phyloP scores from a whole-genome alignment of 2,329 filamentous ascomycete species.

The Cercospora sojina region DNA sequence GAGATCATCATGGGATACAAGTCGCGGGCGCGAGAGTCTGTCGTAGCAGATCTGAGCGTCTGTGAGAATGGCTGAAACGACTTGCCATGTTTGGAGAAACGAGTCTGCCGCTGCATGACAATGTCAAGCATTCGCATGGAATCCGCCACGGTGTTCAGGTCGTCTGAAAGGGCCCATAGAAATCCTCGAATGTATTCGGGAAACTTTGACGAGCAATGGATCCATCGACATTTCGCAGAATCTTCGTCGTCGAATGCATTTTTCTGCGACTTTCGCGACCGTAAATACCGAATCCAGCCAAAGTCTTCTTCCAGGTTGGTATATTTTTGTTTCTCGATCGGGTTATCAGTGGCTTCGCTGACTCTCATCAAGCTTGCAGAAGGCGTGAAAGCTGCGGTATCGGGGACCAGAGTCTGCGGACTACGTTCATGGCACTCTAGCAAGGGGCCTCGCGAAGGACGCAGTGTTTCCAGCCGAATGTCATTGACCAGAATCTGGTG shows the following conservation, averaged over 20 bases:
- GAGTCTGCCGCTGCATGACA: slow-evolving; percentile 42
- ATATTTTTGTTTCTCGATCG: slow-evolving; percentile 41
- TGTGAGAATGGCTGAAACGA: slow-evolving; percentile 46
- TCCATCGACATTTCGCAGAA: slow-evolving; percentile 42
- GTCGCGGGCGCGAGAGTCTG: slow-evolving; percentile 13
- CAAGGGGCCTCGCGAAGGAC: slow-evolving; percentile 37
- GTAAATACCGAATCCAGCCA: slow-evolving; percentile 45
- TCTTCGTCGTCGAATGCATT: slow-evolving; percentile 33
- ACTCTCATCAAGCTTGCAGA: slow-evolving; percentile 26
- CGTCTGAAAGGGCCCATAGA: slow-evolving; percentile 29
- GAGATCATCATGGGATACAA: slow-evolving; percentile 42
- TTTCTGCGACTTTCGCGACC: slow-evolving; percentile 38
- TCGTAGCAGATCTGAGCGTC: slow-evolving; percentile 28
- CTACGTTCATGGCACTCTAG: slow-evolving; percentile 43
- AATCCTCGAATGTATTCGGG: slow-evolving; percentile 39
- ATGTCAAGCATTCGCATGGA: slow-evolving; percentile 37
- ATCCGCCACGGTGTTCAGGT: slow-evolving; percentile 24
- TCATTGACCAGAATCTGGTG: slow-evolving; percentile 44
- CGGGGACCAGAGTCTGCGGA: slow-evolving; percentile 39
- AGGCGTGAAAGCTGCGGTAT: slow-evolving; percentile 26
- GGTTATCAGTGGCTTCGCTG: slow-evolving; percentile 32
- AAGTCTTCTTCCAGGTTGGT: slow-evolving; percentile 41
- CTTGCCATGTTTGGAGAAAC: slow-evolving; percentile 47
- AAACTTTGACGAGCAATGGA: slow-evolving; percentile 46
- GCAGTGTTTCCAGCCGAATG: slow-evolving; percentile 39